Base-by-base conservation (phyloP, 208 protist species). In the Angomonas deanei region DNA sequence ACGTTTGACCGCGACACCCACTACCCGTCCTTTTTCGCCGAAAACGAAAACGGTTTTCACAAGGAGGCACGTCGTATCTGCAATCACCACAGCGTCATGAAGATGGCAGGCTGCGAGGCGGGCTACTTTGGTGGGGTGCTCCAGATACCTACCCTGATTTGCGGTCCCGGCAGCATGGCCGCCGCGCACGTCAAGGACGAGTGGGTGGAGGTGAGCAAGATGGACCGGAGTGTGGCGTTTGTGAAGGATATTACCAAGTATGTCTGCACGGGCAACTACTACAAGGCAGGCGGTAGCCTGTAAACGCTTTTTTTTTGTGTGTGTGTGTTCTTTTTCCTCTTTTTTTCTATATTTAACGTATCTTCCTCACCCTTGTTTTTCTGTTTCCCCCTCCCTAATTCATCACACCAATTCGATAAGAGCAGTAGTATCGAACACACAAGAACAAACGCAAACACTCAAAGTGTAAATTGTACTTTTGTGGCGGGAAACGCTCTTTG, bases 21-120 rank as follows among this genome's bases (percentile, higher is more conserved):
- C 2, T n/a, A 73, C 63, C 66, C 57, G 2, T 56, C 76, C 26
- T 82, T 77, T 53, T 72, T 68, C 46, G 71, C 54, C 31, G 47
- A 64, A 50, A 50, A 50, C 21, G 50, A 56, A 13, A 6, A 56
- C 10, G 28, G 21, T 8, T 56, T 56, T 56, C 23, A 28, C 10
- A 56, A 56, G 27, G 27, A 36, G 15, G 50, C 26, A 3, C 50
- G 50, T 19, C 50, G 50, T 19, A 11, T 56, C 27, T 34, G 50
- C 27, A 28, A 56, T 24, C 28, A 28, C 28, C 27, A 56, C 15
- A 24, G 31, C 4, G 50, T 61, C 15, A 27, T 46, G 30, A 61
- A 61, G 55, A 11, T 47, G 8, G 55, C 34, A 23, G 34, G 31
- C n/a, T 50, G 34, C 17, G 57, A 63, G 42, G 57, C 60, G 3